Evolutionary conservation across 352 stramenopile species (phyloP).

Genomic region (Phytophthora idaei): DNA sequence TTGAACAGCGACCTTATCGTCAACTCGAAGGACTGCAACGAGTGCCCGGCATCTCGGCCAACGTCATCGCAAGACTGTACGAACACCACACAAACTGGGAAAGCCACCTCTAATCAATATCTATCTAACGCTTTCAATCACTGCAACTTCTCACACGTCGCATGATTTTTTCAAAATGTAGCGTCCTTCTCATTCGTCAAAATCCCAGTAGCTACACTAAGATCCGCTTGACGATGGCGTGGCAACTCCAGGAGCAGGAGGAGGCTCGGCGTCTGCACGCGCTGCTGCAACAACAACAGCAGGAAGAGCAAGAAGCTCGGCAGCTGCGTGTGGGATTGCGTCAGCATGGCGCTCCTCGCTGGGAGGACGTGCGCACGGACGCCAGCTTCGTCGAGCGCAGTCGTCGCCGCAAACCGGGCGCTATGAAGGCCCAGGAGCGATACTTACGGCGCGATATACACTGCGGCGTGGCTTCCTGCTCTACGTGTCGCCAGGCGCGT

Average conservation of each 20-base stretch:
- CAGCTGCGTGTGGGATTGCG: conserved; percentile 33
- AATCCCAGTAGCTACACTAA: conserved; percentile 2
- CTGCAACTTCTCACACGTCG: conserved; percentile 17
- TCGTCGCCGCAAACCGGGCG: conserved; percentile 73
- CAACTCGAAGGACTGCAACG: conserved; percentile 50
- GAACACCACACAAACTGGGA: conserved; percentile 47
- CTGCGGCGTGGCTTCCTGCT: conserved; percentile 64
- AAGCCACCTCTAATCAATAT: conserved; percentile 17
- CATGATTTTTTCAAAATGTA: conserved; percentile 18
- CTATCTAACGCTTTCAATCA: too few species aligned
- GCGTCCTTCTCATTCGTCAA: conserved; percentile 21
- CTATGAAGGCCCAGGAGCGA: conserved; percentile 65
- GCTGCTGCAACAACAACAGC: conserved; percentile 27
- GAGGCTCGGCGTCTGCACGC: conserved; percentile 29
- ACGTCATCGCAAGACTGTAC: conserved; percentile 47
- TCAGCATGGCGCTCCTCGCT: conserved; percentile 34
- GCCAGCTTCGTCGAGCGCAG: conserved; percentile 76
- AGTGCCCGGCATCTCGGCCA: conserved; percentile 54
- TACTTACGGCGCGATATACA: conserved; percentile 79
- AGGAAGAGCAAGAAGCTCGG: conserved; percentile 31
- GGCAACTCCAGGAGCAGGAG: conserved; percentile 45
- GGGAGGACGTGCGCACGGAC: conserved; percentile 64
- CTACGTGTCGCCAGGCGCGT: conserved; percentile 37
- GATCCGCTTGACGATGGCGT: conserved; percentile 30
- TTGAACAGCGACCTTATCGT: conserved; percentile 45